Conservation (phyloP, 169 alveolate species). For the Amoebophrya sp. region DNA sequence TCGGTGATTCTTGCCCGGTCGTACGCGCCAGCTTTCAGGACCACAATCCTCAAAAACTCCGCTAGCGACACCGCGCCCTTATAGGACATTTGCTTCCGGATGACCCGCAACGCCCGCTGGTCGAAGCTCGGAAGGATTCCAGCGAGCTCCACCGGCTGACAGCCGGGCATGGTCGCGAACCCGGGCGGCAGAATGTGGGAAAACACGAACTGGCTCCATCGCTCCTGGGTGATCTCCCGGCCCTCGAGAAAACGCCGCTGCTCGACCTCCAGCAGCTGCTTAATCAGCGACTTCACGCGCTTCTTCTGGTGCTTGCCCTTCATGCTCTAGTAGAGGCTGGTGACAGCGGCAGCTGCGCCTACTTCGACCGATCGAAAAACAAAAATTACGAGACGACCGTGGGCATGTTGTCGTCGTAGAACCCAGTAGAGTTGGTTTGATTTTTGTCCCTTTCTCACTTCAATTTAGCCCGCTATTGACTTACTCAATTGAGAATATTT, state of each 20-base stretch:
- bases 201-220: background rate
- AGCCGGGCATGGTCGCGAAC: background rate
- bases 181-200: background rate
- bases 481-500: too few relatives aligned
- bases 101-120: background rate
- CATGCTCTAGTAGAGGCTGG: too few relatives aligned
- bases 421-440: too few relatives aligned
- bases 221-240: background rate
- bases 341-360: too few relatives aligned
- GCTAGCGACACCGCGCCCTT: background rate
- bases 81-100: background rate
- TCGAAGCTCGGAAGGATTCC: background rate
- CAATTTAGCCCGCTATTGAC: too few relatives aligned
- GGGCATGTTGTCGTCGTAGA: too few relatives aligned
- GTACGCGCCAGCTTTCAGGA: background rate
- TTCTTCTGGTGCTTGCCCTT: too few relatives aligned
- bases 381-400: too few relatives aligned
- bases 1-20: background rate
- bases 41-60: background rate
- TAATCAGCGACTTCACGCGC: too few relatives aligned
- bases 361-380: too few relatives aligned
- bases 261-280: too few relatives aligned
- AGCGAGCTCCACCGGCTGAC: background rate
- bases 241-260: background rate
- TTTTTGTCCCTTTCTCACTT: too few relatives aligned